Conservation (phyloP, 345 rosid species). For the Pugionium cornutum region DNA sequence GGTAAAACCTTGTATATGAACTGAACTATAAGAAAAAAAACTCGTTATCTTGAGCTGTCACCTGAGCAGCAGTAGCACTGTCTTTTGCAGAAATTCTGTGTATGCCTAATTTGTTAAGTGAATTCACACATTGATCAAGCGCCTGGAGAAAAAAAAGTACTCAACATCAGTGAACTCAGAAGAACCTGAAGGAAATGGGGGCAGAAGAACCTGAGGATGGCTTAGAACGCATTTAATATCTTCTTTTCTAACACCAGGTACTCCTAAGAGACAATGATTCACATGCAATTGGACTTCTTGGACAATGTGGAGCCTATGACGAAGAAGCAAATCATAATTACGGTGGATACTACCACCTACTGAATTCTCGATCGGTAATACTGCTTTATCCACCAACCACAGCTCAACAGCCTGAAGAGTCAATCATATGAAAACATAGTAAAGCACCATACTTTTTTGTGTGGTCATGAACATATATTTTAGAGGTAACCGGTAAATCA, state of each 20-base stretch:
- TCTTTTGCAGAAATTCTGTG: slow-evolving; percentile 62
- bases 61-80: slow-evolving; percentile 92
- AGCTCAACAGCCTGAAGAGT: slow-evolving; percentile 84
- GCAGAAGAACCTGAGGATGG: slow-evolving; percentile 75
- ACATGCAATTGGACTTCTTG: slow-evolving; percentile 83
- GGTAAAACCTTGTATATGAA: slow-evolving; percentile 5
- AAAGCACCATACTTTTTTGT: slow-evolving; percentile 13
- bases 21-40: neutral
- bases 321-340: slow-evolving; percentile 89
- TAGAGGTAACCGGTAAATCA: slow-evolving; percentile 13
- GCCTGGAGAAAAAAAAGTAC: slow-evolving; percentile 53
- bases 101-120: slow-evolving; percentile 60
- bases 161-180: slow-evolving; percentile 15
- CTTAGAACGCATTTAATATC: slow-evolving; percentile 77
- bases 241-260: slow-evolving; percentile 66
- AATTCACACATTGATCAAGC: slow-evolving; percentile 72
- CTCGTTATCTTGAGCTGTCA: slow-evolving; percentile 27
- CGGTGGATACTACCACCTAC: slow-evolving; percentile 96
- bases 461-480: neutral
- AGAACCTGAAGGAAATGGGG: neutral
- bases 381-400: slow-evolving; percentile 92
- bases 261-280: slow-evolving; percentile 82
- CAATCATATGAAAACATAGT: neutral
- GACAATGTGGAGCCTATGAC: slow-evolving; percentile 91
- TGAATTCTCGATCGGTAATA: slow-evolving; percentile 90